Evolutionary conservation across 1,284 basidiomycete species (phyloP), one percentile per base, ranked within the genome.

Genomic region (Cryptococcus depauperatus): DNA sequence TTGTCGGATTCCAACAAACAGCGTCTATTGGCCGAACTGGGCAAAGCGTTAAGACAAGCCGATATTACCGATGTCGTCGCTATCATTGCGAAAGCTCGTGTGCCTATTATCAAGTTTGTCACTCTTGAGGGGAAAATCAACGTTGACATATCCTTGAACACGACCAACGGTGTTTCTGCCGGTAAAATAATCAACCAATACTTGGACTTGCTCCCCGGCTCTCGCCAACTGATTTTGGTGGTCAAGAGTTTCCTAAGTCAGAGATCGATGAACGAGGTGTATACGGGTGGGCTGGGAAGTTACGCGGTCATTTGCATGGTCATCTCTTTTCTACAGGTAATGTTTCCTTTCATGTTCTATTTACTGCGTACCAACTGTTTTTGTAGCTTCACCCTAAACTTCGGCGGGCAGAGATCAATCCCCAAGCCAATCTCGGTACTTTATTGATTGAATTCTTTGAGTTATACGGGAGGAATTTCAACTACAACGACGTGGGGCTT

Each of bases 361-460:
- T 5, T 29, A 26, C 21, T 16, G 27, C 33, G 37, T 42, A 33
- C 41, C 33, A 37, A 14, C 26, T 27, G 21, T 25, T 35, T 22
- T 23, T 25, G 26, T 52, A 77, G 75, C 84, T 96, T 74, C 93
- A 99, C 66, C 95, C 93, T 1, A 95, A 93, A 68, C 80, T 98
- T 50, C 82, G 93, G 34, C 71, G 81, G 43, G 83, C 81, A 1
- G 88, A 93, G 68, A 89, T 98, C 34, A 82, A 92, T 56, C 80
- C 91, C 0, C 79, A 80, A 52, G 75, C 79, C 57, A 98, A 97
- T 64, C 76, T 98, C 10, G 93, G 93, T 2, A 84, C 92, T 5
- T 74, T 99, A 33, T 76, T 96, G 25, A 79, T 97, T 73, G 93
- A 99, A 66, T 92, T 97, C 65, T 92, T 98, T 58, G 92, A 98